These are phyloP conservation scores for Alternaria incomplexa DNA, from an alignment of 2,329 filamentous ascomycete species.

Conservation along the genomic window DNA sequence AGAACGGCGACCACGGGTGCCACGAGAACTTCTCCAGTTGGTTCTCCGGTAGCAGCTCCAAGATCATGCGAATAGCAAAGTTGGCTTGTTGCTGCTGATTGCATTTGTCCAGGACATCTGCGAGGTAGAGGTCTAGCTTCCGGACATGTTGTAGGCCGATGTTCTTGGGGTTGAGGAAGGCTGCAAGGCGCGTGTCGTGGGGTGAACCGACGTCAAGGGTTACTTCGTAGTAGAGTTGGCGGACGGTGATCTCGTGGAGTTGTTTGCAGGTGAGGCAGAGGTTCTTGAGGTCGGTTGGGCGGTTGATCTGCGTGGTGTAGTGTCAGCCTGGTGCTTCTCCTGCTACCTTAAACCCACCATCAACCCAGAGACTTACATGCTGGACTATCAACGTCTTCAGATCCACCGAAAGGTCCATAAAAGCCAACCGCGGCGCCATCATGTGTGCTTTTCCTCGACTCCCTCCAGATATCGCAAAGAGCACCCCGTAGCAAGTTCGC, in stretches of 20 bases:
- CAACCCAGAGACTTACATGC: conserved; percentile 37
- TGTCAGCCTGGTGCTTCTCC: background rate
- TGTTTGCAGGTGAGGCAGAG: conserved; percentile 56
- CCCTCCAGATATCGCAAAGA: background rate
- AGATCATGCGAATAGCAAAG: conserved; percentile 56
- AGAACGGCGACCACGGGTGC: conserved; percentile 58
- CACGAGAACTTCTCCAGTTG: conserved; percentile 58
- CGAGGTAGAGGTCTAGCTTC: conserved; percentile 55
- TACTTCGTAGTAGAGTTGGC: conserved; percentile 55
- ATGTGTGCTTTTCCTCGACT: background rate
- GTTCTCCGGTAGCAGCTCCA: conserved; percentile 57
- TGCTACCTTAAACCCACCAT: background rate
- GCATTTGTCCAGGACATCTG: conserved; percentile 52
- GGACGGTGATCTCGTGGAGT: conserved; percentile 55
- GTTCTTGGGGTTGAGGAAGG: conserved; percentile 56
- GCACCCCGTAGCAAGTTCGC: background rate
- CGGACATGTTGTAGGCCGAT: conserved; percentile 55
- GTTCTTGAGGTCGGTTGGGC: conserved; percentile 56
- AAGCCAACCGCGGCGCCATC: conserved; percentile 37
- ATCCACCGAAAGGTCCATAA: conserved; percentile 47
- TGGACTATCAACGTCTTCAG: conserved; percentile 49
- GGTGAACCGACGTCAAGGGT: conserved; percentile 54
- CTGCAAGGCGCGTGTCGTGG: conserved; percentile 52
- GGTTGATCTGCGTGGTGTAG: conserved; percentile 43
- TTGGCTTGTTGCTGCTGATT: conserved; percentile 54